Conservation (phyloP, 768 basidiomycete species). For the Boletus subparvulus region DNA sequence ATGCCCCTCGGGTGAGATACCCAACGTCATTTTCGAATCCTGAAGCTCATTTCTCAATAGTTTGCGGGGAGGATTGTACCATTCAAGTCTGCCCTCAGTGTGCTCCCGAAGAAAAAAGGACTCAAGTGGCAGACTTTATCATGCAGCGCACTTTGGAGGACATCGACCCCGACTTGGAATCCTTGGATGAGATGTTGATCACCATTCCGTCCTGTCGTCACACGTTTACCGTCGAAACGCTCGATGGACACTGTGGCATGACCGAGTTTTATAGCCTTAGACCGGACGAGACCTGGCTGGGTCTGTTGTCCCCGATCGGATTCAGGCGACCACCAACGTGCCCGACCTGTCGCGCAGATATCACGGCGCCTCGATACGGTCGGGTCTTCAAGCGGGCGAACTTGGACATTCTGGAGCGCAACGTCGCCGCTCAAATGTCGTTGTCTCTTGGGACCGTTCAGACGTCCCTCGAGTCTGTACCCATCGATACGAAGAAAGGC, state of each 20-base stretch:
- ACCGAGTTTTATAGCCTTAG: constrained; percentile 46
- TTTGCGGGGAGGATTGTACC: constrained; percentile 65
- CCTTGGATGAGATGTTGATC: constrained; percentile 53
- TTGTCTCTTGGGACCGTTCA: constrained; percentile 37
- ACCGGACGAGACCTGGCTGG: constrained; percentile 41
- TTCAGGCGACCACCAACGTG: constrained; percentile 50
- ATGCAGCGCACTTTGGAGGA: constrained; percentile 51
- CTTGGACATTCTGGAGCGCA: constrained; percentile 64
- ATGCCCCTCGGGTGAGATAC: constrained; percentile 60
- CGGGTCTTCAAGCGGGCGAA: constrained; percentile 60
- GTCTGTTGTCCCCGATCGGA: constrained; percentile 41
- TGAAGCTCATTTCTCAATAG: constrained; percentile 32
- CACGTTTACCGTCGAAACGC: constrained; percentile 67
- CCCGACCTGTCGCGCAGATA: constrained; percentile 58
- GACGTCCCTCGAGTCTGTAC: constrained; percentile 29
- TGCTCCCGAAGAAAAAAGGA: constrained; percentile 36
- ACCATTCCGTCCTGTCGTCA: constrained; percentile 63
- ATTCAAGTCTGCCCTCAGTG: constrained; percentile 57
- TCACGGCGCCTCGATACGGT: constrained; percentile 60
- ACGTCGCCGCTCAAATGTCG: constrained; percentile 55
- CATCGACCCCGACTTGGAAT: constrained; percentile 38
- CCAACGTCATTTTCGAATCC: not conserved
- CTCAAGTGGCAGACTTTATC: constrained; percentile 59
- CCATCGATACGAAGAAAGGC: constrained; percentile 23
- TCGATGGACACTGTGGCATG: constrained; percentile 61